phyloP scores from a whole-genome alignment of 345 rosid genomes.

The Melaleuca quinquenervia region DNA sequence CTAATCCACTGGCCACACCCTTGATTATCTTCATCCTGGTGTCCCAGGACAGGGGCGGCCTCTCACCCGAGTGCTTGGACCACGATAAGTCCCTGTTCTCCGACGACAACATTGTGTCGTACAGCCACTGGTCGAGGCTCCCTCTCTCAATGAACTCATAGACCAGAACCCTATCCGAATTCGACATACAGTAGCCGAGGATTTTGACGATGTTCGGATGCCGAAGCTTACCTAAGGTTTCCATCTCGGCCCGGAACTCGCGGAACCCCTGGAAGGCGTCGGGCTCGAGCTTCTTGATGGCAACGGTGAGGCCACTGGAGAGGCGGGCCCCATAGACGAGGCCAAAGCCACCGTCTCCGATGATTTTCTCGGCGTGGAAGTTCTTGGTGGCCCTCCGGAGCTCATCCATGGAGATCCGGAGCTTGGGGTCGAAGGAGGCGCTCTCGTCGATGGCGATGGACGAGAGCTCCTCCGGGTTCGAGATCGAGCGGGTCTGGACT shows the following conservation, averaged over 20 bases:
- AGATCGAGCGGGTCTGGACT: neutral
- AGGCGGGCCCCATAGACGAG: conserved; percentile 61
- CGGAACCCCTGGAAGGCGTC: conserved; percentile 87
- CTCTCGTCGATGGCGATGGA: conserved; percentile 11
- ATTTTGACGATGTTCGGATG: conserved; percentile 67
- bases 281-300: conserved; percentile 67
- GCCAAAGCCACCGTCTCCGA: conserved; percentile 96
- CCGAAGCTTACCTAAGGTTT: conserved; percentile 48
- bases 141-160: conserved; percentile 72
- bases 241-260: conserved; percentile 86
- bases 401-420: conserved; percentile 60
- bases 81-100: neutral
- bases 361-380: conserved; percentile 56
- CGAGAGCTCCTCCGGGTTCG: neutral
- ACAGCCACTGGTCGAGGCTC: conserved; percentile 74
- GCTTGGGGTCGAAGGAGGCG: conserved; percentile 49
- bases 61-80: neutral
- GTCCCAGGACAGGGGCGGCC: conserved; percentile 38
- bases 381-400: conserved; percentile 45
- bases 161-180: conserved; percentile 51
- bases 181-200: conserved; percentile 68
- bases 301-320: conserved; percentile 46
- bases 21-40: conserved; percentile 31
- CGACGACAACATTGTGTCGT: conserved; percentile 12
- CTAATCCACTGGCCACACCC: conserved; percentile 64